Evolutionary conservation across 352 stramenopile genomes (phyloP), one percentile per base, ranked within the genome.

Genomic region (Pythium volutum): DNA sequence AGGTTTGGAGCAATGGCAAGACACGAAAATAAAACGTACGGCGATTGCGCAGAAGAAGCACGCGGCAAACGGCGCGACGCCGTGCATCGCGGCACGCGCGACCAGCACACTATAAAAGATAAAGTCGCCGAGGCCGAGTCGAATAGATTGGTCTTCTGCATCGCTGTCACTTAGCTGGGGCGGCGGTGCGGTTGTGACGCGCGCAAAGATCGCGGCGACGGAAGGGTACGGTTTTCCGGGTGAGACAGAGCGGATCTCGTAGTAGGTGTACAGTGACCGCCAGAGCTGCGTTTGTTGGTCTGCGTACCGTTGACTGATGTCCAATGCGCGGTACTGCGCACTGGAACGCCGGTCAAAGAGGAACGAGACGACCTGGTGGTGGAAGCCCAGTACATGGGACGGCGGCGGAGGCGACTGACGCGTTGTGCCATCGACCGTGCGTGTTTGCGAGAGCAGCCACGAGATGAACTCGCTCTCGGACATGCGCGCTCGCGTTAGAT

Each of bases 81-180:
- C 92, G 54, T 97, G 89, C 59, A 93, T 74, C 10, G 92, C 94
- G 11, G 96, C 96, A 36, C 97, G 96, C 8, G 93, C 93, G 27
- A 98, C 93, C 33, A 99, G 76, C 0, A 99, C 88, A 48, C 83
- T 98, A 75, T 99, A 99, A 70, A 99, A 99, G 45, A 99, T 98
- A 69, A 99, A 99, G 76, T 99, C 97, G 1, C 97, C 96, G 11
- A 98, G 71, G 0, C 92, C 92, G 9, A 98, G 75, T 53, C 96
- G 88, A 68, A 98, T 97, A 4, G 76, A 87, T 54, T 85, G 86
- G 62, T 81, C 68, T 26, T 76, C 51, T 6, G 76, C 60, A 9
- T 67, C 64, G 20, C 73, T 62, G 18, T 62, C 25, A 11, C 67
- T 9, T 47, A 39, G 16, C 18, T 22, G 25, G 11, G 22, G 15